phyloP scores from a whole-genome alignment of 2,329 filamentous ascomycete genomes.

The Cytospora leucostoma region DNA sequence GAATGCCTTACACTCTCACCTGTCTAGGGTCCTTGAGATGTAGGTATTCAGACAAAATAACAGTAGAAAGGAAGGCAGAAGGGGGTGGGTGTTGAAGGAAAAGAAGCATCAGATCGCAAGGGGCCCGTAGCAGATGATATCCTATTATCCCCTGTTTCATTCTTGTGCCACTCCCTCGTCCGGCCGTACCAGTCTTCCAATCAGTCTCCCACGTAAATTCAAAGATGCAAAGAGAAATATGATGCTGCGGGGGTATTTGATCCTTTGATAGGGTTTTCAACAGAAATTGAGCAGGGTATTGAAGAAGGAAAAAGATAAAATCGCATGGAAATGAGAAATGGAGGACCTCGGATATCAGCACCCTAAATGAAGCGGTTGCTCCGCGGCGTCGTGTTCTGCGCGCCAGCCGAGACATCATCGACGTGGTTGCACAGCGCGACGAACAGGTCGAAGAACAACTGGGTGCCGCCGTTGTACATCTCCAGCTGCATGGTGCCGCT shows the following conservation, averaged over 20 bases:
- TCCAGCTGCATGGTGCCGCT: constrained; percentile 95
- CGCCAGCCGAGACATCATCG: constrained; percentile 61
- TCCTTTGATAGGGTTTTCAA: constrained; percentile 16
- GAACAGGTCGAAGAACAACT: constrained; percentile 91
- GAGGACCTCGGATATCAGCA: neutral
- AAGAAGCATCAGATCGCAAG: neutral
- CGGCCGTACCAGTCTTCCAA: no score
- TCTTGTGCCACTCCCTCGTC: no score
- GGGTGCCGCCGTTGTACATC: constrained; percentile 81
- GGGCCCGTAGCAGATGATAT: neutral
- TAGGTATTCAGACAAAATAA: neutral
- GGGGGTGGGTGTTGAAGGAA: neutral
- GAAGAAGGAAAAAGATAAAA: neutral
- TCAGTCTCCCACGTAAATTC: no score
- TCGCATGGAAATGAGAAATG: neutral
- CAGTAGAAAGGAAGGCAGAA: neutral
- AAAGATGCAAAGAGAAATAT: constrained; percentile 10
- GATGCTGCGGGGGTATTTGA: constrained; percentile 23
- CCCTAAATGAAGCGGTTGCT: constrained; percentile 42
- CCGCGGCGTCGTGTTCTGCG: constrained; percentile 49
- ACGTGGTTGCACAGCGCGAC: constrained; percentile 92
- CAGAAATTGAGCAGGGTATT: constrained; percentile 4
- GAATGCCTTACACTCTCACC: constrained; percentile 15
- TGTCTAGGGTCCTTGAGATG: constrained; percentile 20
- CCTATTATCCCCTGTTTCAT: constrained; percentile 15